Evolutionary conservation across 129 eudicot species (phyloP), one percentile per base, ranked within the genome.

Genomic region (Artemisia annua): DNA sequence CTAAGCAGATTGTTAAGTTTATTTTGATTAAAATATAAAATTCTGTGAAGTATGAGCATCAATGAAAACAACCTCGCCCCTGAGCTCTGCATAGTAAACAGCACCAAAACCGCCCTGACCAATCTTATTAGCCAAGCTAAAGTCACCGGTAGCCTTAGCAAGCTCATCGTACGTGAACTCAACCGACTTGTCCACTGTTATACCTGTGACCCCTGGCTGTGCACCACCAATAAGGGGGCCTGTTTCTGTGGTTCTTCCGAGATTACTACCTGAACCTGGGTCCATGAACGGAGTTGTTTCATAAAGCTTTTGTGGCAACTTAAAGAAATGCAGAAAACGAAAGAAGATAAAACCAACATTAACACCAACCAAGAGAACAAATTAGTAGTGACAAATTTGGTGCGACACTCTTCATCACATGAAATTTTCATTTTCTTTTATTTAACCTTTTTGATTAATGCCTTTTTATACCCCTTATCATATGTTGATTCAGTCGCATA

Each of bases 81-180:
- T 83, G 48, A 91, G 82, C 75, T 86, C 94, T 52, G 79, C 96
- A 73, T 82, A 91, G 79, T 79, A 91, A 57, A 91, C 97, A n/a
- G 74, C 72, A 66, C 95, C 97, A 88, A 91, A 91, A 65, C 92
- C 95, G 48, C 97, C 97, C 84, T 91, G 95, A 58, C 95, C 97
- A 48, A 88, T 91, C 71, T 88, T 88, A 60, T 88, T 74, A 54
- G 83, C 65, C 14, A 83, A 22, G 81, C 83, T 81, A 78, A 95
- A 95, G 61, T 90, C 80, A 66, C 78, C 65, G 0, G 97, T 90
- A 44, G 99, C 97, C 60, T 61, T 39, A 11, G 96, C 87, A 16
- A 95, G 89, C 84, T 95, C 97, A 73, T 88, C 91, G 49, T 83
- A 88, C 0, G 91, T 72, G 83, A 88, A 90, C 82, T 90, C 99